These are phyloP conservation scores for Umbilicus rupestris DNA, from an alignment of 164 flowering plant genomes.

Conservation along the genomic window DNA sequence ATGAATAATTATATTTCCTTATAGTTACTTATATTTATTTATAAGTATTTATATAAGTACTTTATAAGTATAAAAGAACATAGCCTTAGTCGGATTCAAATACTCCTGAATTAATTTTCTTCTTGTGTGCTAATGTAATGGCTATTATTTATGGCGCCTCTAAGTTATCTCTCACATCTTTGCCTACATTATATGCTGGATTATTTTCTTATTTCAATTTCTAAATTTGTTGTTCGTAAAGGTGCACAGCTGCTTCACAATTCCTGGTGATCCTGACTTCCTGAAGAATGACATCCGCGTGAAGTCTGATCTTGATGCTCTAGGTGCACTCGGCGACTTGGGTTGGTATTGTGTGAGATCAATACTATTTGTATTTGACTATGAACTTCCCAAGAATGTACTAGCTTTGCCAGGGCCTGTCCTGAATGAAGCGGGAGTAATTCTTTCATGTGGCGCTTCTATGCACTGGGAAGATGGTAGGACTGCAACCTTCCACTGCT, in stretches of 20 bases:
- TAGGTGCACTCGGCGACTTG: constrained; percentile 62
- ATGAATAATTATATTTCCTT: no score
- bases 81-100: no score
- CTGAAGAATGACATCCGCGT: constrained; percentile 59
- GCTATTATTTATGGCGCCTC: no score
- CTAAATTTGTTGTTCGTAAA: constrained; percentile 14
- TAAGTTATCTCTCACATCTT: no score
- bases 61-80: no score
- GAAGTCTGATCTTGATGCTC: constrained; percentile 67
- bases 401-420: constrained; percentile 36
- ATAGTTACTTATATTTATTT: no score
- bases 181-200: no score
- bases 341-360: constrained; percentile 72
- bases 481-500: constrained; percentile 52
- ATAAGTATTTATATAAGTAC: no score
- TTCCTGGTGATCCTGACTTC: constrained; percentile 30
- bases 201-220: neutral
- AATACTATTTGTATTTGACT: constrained; percentile 41
- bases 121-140: no score
- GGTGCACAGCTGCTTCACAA: constrained; percentile 40
- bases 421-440: constrained; percentile 49
- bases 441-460: constrained; percentile 49
- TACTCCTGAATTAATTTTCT: no score
- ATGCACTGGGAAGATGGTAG: constrained; percentile 53
- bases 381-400: constrained; percentile 54